Evolutionary conservation across 129 eudicot species (phyloP).

Genomic region (Silybum marianum): DNA sequence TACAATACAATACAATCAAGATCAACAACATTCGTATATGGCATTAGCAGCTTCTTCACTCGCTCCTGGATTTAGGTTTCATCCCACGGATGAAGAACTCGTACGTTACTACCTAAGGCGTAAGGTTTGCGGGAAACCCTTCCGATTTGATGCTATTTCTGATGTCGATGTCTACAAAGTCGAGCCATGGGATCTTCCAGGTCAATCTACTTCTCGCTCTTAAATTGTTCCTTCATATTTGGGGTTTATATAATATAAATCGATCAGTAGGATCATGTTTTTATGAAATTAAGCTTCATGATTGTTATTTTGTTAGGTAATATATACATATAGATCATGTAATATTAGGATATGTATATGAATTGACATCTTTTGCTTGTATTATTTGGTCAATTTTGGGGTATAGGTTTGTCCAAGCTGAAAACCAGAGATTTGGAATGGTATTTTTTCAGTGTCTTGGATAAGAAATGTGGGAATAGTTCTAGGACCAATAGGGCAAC

Average conservation of each 20-base stretch:
- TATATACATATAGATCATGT: background rate
- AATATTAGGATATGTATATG: background rate
- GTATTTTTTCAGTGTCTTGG: conserved; percentile 85
- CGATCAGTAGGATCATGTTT: background rate
- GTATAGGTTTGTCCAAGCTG: conserved; percentile 59
- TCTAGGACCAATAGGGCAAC: conserved; percentile 87
- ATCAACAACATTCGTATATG: conserved; percentile 18
- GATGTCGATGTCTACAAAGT: conserved; percentile 80
- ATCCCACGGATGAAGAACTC: conserved; percentile 91
- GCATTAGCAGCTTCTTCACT: conserved; percentile 49
- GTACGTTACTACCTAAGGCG: conserved; percentile 72
- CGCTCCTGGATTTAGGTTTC: conserved; percentile 87
- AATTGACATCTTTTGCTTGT: background rate
- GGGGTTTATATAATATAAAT: background rate
- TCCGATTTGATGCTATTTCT: conserved; percentile 66
- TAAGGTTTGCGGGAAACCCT: conserved; percentile 64
- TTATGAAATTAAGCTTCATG: conserved; percentile 3
- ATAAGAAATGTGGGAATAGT: conserved; percentile 84
- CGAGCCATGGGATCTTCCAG: conserved; percentile 96
- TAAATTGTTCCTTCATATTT: background rate
- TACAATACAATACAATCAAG: background rate
- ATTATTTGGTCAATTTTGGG: conserved; percentile 15
- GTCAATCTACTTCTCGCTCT: conserved; percentile 23
- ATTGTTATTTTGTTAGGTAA: no score
- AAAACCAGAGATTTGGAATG: conserved; percentile 84